phyloP scores from a whole-genome alignment of 225 moss, liverwort and hornwort genomes.

The Straminergon stramineum region DNA sequence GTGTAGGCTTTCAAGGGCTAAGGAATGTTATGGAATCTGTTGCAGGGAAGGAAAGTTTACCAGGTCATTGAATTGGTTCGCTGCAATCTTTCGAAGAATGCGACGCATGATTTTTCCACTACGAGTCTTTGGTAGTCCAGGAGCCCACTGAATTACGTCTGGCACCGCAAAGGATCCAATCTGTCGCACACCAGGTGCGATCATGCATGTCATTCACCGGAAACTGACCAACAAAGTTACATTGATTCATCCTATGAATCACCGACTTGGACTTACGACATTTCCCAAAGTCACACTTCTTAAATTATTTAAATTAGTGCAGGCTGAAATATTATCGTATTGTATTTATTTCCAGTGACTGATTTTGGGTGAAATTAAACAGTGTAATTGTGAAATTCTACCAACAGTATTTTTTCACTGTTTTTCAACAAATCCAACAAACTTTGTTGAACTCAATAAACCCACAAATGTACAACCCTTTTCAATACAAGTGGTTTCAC shows the following conservation, averaged over 20 bases:
- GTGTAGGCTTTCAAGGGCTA: neutral
- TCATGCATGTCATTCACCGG: neutral
- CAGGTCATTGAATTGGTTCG: conserved; percentile 56
- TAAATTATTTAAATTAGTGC: neutral
- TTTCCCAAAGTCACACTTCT: neutral
- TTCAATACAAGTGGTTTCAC: neutral
- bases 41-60: neutral
- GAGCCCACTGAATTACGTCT: conserved; percentile 66
- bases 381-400: neutral
- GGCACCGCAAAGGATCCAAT: conserved; percentile 77
- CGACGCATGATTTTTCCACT: conserved; percentile 89
- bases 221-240: neutral
- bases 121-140: conserved; percentile 63
- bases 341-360: neutral
- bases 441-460: neutral
- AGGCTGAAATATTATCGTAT: neutral
- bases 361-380: neutral
- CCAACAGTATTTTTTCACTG: too few species aligned
- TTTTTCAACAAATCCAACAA: neutral
- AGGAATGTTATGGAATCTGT: neutral
- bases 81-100: conserved; percentile 73
- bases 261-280: neutral
- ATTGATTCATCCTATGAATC: neutral
- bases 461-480: neutral
- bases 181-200: conserved; percentile 11